Evolutionary conservation across 225 moss, liverwort and hornwort genomes (phyloP).

Genomic region (Bryoerythrophyllum caledonicum): DNA sequence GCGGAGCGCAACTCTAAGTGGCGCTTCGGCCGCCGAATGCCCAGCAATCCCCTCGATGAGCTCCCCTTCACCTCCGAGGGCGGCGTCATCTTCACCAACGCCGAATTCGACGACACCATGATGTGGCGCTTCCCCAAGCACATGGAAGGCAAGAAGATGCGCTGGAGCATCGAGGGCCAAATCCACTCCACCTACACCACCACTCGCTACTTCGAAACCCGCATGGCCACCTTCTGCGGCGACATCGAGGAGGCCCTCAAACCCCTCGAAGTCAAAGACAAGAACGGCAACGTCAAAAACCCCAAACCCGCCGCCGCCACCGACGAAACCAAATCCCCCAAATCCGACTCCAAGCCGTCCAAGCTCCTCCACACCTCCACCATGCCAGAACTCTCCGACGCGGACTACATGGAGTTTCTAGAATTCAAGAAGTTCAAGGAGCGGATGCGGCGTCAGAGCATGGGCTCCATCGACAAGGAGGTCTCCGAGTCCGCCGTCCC

Average conservation of each 20-base stretch:
- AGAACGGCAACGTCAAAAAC: constrained; percentile 16
- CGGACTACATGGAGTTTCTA: constrained; percentile 41
- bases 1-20: constrained; percentile 34
- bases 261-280: constrained; percentile 48
- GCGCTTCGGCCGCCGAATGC: constrained; percentile 43
- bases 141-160: constrained; percentile 44
- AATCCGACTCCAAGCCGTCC: too few species aligned
- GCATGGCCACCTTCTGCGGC: constrained; percentile 53
- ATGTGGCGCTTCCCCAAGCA: constrained; percentile 51
- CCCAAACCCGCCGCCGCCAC: constrained; percentile 9
- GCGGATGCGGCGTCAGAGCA: constrained; percentile 17
- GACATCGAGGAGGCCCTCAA: constrained; percentile 54
- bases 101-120: constrained; percentile 54
- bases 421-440: constrained; percentile 47
- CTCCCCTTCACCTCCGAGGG: constrained; percentile 56
- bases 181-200: constrained; percentile 49
- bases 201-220: constrained; percentile 49
- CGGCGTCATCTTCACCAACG: constrained; percentile 46
- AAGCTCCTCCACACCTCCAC: neutral
- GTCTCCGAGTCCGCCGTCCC: constrained; percentile 15
- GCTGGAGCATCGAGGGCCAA: constrained; percentile 56
- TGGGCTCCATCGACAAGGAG: constrained; percentile 2
- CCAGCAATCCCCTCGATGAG: constrained; percentile 46
- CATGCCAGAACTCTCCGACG: constrained; percentile 14
- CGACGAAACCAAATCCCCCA: too few species aligned